Conservation (phyloP, 2,329 filamentous ascomycete species). For the Cercospora brassicicola region DNA sequence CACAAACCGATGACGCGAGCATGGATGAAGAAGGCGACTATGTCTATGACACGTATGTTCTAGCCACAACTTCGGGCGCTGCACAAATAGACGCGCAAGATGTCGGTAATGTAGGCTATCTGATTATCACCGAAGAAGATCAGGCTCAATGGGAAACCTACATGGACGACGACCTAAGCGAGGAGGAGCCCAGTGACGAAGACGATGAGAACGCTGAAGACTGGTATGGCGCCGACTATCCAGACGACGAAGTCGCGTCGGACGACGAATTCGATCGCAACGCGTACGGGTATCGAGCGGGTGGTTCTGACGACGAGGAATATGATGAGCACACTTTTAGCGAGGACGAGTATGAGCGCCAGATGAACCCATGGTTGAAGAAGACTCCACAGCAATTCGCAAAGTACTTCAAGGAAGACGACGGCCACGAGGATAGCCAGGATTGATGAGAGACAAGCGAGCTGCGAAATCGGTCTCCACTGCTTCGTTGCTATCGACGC, state of each 20-base stretch:
- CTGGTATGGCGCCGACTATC: slow-evolving; percentile 77
- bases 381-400: slow-evolving; percentile 31
- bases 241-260: slow-evolving; percentile 73
- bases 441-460: background rate
- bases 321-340: slow-evolving; percentile 38
- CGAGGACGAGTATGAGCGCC: slow-evolving; percentile 33
- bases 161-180: slow-evolving; percentile 54
- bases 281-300: slow-evolving; percentile 44
- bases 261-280: slow-evolving; percentile 63
- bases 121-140: slow-evolving; percentile 54
- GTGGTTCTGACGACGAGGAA: slow-evolving; percentile 45
- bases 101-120: slow-evolving; percentile 45
- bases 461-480: background rate
- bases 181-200: slow-evolving; percentile 58
- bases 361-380: slow-evolving; percentile 37
- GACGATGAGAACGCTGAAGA: slow-evolving; percentile 71
- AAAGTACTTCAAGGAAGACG: slow-evolving; percentile 21
- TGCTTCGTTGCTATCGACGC: background rate
- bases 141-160: slow-evolving; percentile 60
- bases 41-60: slow-evolving; percentile 63
- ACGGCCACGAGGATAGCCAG: slow-evolving; percentile 9
- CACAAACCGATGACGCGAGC: slow-evolving; percentile 40
- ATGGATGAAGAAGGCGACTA: slow-evolving; percentile 55
- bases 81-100: slow-evolving; percentile 34
- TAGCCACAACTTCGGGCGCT: slow-evolving; percentile 38